These are phyloP conservation scores for Saccharomycopsis schoenii DNA, from an alignment of 805 yeast species.

Conservation along the genomic window DNA sequence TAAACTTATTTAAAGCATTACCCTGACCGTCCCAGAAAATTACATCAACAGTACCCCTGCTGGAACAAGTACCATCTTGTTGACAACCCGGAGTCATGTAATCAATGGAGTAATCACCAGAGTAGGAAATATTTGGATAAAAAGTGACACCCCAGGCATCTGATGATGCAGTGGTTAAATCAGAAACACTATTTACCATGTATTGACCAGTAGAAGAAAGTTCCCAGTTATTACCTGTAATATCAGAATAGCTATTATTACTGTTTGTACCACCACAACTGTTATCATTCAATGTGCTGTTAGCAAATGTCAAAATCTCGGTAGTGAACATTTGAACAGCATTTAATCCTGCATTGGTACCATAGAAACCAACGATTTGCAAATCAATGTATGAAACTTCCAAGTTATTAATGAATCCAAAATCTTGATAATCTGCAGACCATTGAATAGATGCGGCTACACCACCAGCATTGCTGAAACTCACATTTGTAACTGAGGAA, in stretches of 20 bases:
- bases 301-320: slow-evolving; percentile 55
- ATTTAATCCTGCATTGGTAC: slow-evolving; percentile 53
- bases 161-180: slow-evolving; percentile 25
- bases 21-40: slow-evolving; percentile 41
- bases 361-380: slow-evolving; percentile 58
- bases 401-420: slow-evolving; percentile 63
- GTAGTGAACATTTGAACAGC: slow-evolving; percentile 65
- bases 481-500: slow-evolving; percentile 19
- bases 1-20: slow-evolving; percentile 30
- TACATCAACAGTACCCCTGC: slow-evolving; percentile 72
- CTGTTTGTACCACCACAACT: slow-evolving; percentile 41
- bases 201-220: slow-evolving; percentile 27
- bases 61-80: slow-evolving; percentile 52
- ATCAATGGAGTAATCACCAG: slow-evolving; percentile 66
- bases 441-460: slow-evolving; percentile 29
- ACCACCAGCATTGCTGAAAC: slow-evolving; percentile 21
- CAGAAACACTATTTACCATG: slow-evolving; percentile 26
- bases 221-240: slow-evolving; percentile 25
- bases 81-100: slow-evolving; percentile 85
- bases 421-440: slow-evolving; percentile 58
- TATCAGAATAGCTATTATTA: slow-evolving; percentile 21
- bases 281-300: slow-evolving; percentile 59
- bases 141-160: slow-evolving; percentile 36
- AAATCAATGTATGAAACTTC: slow-evolving; percentile 53
- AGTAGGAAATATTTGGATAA: slow-evolving; percentile 56